Evolutionary conservation across 768 basidiomycete genomes (phyloP).

Genomic region (Galerina marginata): DNA sequence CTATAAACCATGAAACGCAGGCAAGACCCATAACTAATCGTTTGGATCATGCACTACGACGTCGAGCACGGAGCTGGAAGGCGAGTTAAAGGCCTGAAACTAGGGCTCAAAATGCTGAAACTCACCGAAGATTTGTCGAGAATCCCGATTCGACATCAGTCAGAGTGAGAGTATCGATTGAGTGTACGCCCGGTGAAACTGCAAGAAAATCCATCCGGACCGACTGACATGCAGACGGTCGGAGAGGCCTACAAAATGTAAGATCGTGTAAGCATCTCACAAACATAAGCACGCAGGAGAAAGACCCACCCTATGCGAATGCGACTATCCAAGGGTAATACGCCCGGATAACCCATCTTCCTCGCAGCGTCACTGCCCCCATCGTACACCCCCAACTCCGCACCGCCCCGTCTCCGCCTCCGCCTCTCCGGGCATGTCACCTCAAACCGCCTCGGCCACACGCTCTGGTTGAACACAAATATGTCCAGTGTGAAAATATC

Average conservation of each 20-base stretch:
- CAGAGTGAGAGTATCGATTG: slow-evolving; percentile 71
- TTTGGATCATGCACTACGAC: slow-evolving; percentile 70
- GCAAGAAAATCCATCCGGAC: slow-evolving; percentile 88
- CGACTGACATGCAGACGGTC: slow-evolving; percentile 84
- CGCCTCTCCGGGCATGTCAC: slow-evolving; percentile 67
- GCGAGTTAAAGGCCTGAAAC: background rate
- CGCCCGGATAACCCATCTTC: slow-evolving; percentile 58
- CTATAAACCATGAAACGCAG: too few species aligned
- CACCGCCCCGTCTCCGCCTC: slow-evolving; percentile 47
- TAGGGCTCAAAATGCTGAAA: background rate
- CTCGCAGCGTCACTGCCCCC: slow-evolving; percentile 34
- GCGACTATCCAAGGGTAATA: slow-evolving; percentile 78
- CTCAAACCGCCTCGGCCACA: slow-evolving; percentile 79
- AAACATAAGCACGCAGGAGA: background rate
- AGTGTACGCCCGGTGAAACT: slow-evolving; percentile 78
- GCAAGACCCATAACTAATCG: slow-evolving; percentile 16
- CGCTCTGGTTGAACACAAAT: slow-evolving; percentile 84
- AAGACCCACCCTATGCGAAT: slow-evolving; percentile 76
- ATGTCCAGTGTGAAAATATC: slow-evolving; percentile 83
- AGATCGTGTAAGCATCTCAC: background rate
- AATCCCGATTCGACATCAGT: slow-evolving; percentile 78
- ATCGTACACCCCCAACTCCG: slow-evolving; percentile 31
- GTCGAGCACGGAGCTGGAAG: slow-evolving; percentile 71
- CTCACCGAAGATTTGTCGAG: slow-evolving; percentile 75
- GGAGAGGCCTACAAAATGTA: slow-evolving; percentile 60